These are phyloP conservation scores for Uromyces viciae-fabae DNA, from an alignment of 1,284 basidiomycete species.

Conservation along the genomic window DNA sequence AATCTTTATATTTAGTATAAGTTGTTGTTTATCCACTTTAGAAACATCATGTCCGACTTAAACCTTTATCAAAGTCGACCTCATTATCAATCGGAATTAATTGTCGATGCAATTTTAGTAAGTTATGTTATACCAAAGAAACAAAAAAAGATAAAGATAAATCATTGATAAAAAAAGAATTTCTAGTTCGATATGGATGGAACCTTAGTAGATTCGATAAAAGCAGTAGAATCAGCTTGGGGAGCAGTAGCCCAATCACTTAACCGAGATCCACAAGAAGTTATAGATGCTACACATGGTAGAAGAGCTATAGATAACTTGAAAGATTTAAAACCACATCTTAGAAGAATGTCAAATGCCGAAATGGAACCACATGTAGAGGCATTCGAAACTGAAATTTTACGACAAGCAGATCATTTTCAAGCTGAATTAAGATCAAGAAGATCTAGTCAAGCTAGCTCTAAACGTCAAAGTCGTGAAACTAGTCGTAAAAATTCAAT, in stretches of 20 bases:
- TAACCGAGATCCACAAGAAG: conserved; percentile 50
- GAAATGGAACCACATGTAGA: conserved; percentile 68
- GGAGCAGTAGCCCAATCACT: conserved; percentile 66
- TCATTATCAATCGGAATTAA: conserved; percentile 49
- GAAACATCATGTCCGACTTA: conserved; percentile 28
- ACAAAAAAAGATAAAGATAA: not conserved
- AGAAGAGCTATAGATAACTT: conserved; percentile 69
- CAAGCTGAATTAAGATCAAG: conserved; percentile 49
- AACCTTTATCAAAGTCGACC: not conserved
- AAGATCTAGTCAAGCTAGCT: conserved; percentile 45
- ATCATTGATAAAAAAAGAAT: not conserved
- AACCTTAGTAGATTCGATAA: conserved; percentile 70
- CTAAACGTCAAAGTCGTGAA: conserved; percentile 29
- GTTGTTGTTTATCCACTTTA: too few species aligned
- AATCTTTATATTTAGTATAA: too few species aligned
- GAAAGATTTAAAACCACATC: conserved; percentile 62
- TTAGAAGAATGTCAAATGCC: conserved; percentile 58
- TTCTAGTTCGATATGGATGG: conserved; percentile 44
- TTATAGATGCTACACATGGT: conserved; percentile 65
- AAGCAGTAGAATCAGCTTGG: conserved; percentile 75
- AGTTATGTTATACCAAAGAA: conserved; percentile 5
- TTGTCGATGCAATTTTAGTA: conserved; percentile 50
- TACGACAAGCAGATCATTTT: conserved; percentile 69
- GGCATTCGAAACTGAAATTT: conserved; percentile 67
- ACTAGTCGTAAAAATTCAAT: conserved; percentile 46